Conservation (phyloP, 352 stramenopile genomes). For the Phytophthora kernoviae region DNA sequence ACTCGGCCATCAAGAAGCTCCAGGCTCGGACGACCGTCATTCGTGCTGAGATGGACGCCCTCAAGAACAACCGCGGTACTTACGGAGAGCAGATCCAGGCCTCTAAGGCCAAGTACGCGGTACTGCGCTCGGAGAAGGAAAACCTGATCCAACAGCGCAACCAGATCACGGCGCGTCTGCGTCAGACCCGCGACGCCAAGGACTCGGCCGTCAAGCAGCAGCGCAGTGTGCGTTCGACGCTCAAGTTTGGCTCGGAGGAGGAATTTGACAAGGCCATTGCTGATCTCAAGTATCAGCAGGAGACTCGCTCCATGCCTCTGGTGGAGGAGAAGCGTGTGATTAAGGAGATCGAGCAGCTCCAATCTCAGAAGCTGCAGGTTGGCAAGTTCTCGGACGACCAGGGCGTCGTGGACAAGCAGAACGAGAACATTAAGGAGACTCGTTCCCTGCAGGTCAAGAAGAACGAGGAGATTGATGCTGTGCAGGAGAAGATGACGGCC, state of each 20-base stretch:
- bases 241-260: slow-evolving; percentile 89
- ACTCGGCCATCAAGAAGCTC: slow-evolving; percentile 92
- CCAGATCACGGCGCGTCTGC: slow-evolving; percentile 80
- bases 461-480: slow-evolving; percentile 94
- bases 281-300: slow-evolving; percentile 89
- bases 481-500: slow-evolving; percentile 92
- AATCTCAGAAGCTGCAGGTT: slow-evolving; percentile 91
- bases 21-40: slow-evolving; percentile 83
- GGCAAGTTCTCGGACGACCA: slow-evolving; percentile 84
- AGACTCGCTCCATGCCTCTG: slow-evolving; percentile 96
- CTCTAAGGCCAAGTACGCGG: slow-evolving; percentile 85
- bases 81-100: slow-evolving; percentile 89
- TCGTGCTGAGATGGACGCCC: slow-evolving; percentile 74
- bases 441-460: slow-evolving; percentile 85
- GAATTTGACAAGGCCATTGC: slow-evolving; percentile 94
- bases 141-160: slow-evolving; percentile 87
- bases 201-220: slow-evolving; percentile 76
- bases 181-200: slow-evolving; percentile 84
- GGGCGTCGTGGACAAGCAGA: slow-evolving; percentile 80
- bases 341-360: slow-evolving; percentile 95
- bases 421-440: slow-evolving; percentile 81
- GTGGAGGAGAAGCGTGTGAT: slow-evolving; percentile 97
- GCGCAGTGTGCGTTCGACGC: slow-evolving; percentile 53
- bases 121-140: slow-evolving; percentile 85
- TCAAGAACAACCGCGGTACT: slow-evolving; percentile 82